Evolutionary conservation across 371 early-diverging fungal species (phyloP), one percentile per base, ranked within the genome.

Genomic region (Rhizopus stolonifer): DNA sequence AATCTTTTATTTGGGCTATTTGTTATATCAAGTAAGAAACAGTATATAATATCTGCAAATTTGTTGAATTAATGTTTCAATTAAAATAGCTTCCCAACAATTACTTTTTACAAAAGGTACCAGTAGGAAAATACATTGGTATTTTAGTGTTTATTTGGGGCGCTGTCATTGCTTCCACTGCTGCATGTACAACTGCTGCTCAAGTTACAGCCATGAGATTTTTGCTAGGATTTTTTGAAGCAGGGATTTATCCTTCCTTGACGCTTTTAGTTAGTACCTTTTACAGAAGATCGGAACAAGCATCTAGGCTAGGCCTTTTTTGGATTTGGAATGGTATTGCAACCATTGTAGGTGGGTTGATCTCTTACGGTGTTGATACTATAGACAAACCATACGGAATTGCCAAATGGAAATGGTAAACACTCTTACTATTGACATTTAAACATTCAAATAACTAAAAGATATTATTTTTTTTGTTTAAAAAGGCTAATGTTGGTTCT

Each of bases 341-440:
- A 24, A 64, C 80, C 4, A 66, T 77, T 21, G 66, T 86, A 19
- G 86, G 84, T 51, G 88, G 85, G 0, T 71, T 84, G 3, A 69
- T 84, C 4, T 75, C 84, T 4, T 80, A 83, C 42, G 86, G 81
- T 6, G 70, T 88, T 32, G 65, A 54, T 15, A 53, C 68, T 25
- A 81, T 88, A 52, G 60, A 69, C 13, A 50, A 66, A 13, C 58
- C 60, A 24, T 60, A 52, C 7, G 69, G 66, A 13, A 51, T 85
- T 14, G 22, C 47, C n/a, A 50, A 61, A 8, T 86, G 88, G 87
- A 69, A 73, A 64, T 86, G 86, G 81, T 74, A 64, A 49, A 14
- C 18, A 24, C 7, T 4, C 10, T n/a, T n/a, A n/a, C n/a, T n/a
- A n/a, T 26, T 18, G 14, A 25, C 3, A 17, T 17, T 18, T 31